A percentile compares a stretch with the other conserved stretches of the same genome.
phyloP scores from a whole-genome alignment of 306 rosid species.

The Dryas alaskensis region DNA sequence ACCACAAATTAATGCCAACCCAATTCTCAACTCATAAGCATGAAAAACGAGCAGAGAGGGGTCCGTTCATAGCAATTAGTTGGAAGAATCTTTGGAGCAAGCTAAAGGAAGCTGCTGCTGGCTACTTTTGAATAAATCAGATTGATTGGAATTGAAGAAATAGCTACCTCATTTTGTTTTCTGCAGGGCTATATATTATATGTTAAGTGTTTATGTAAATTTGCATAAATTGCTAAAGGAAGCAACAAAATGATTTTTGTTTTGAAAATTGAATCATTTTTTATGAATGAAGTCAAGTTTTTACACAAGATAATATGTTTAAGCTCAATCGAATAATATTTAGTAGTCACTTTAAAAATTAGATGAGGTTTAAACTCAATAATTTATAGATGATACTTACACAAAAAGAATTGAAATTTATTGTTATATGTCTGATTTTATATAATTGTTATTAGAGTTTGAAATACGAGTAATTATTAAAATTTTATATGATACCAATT shows the following conservation, averaged over 20 bases:
- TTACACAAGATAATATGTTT: no score
- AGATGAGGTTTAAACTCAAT: no score
- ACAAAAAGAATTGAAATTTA: no score
- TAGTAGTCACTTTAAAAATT: no score
- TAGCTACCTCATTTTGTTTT: background rate
- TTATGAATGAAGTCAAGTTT: no score
- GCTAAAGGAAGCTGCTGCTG: background rate
- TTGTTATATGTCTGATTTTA: no score
- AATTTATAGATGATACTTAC: no score
- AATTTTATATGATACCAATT: no score
- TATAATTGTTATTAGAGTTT: no score
- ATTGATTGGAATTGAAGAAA: background rate
- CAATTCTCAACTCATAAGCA: background rate
- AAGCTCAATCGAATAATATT: no score
- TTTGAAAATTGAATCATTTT: background rate
- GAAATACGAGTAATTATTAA: no score
- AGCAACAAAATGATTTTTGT: background rate
- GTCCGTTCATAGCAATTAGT: background rate
- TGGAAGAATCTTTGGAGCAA: slow-evolving; percentile 16
- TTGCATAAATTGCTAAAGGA: background rate
- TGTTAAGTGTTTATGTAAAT: background rate
- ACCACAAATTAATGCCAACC: slow-evolving; percentile 10
- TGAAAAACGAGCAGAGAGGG: background rate
- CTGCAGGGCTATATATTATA: background rate
- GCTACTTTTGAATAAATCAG: slow-evolving; percentile 1